Conservation (phyloP, 106 monocot species). For the Dioscorea alata region DNA sequence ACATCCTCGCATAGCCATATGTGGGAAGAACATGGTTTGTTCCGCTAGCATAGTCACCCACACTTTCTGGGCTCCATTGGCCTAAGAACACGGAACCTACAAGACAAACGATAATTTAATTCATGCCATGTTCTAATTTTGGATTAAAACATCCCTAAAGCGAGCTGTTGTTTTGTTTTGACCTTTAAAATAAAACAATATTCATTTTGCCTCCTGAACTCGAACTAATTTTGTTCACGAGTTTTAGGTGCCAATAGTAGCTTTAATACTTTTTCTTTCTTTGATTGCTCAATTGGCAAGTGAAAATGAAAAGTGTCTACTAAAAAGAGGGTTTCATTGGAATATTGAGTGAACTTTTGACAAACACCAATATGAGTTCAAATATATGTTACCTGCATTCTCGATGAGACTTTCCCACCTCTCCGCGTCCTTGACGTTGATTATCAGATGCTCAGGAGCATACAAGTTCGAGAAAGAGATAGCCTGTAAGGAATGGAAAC, state of each 20-base stretch:
- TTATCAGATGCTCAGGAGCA: conserved; percentile 96
- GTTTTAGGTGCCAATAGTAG: neutral
- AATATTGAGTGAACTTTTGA: too few species aligned
- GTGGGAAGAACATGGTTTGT: conserved; percentile 97
- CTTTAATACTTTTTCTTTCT: too few species aligned
- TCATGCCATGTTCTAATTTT: too few species aligned
- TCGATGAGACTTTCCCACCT: conserved; percentile 79
- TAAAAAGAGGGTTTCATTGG: too few species aligned
- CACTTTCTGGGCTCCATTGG: conserved; percentile 90
- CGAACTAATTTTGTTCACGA: neutral
- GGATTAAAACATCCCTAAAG: too few species aligned
- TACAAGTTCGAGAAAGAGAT: conserved; percentile 93
- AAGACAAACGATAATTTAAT: neutral
- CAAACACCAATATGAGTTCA: too few species aligned
- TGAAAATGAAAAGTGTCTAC: too few species aligned
- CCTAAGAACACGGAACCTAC: conserved; percentile 93
- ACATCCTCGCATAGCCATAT: conserved; percentile 95
- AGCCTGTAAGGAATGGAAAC: conserved; percentile 38
- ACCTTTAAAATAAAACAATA: too few species aligned
- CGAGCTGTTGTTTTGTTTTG: too few species aligned
- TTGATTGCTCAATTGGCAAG: too few species aligned
- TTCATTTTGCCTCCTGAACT: too few species aligned
- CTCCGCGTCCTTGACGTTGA: conserved; percentile 85
- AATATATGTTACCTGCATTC: conserved; percentile 65
- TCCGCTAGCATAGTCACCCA: conserved; percentile 96